phyloP scores from a whole-genome alignment of 106 monocot species.

The Platanthera guangdongensis region DNA sequence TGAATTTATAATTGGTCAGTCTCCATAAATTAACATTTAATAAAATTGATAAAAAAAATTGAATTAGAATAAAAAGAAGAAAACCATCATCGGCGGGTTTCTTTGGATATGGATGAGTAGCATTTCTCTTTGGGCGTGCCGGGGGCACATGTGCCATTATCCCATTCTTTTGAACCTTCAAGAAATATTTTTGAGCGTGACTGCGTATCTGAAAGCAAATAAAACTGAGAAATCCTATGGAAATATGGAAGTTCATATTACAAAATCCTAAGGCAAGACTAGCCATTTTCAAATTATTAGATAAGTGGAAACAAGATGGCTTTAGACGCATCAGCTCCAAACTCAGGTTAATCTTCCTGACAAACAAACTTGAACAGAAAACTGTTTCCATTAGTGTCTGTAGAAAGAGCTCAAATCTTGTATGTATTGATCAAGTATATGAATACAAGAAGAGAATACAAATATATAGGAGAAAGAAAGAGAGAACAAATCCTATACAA shows the following conservation, averaged over 20 bases:
- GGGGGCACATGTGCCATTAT: constrained; percentile 42
- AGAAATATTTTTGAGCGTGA: constrained; percentile 67
- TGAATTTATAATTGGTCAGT: not conserved
- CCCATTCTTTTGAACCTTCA: constrained; percentile 54
- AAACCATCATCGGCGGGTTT: constrained; percentile 30
- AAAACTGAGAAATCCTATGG: constrained; percentile 5
- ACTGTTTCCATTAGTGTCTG: too few species aligned
- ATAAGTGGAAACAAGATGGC: not conserved
- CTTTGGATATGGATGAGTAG: constrained; percentile 36
- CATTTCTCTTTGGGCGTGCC: constrained; percentile 42
- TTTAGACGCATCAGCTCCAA: not conserved
- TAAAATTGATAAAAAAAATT: not conserved
- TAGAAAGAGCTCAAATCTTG: too few species aligned
- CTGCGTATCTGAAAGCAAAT: constrained; percentile 42
- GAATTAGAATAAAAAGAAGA: constrained; percentile 2
- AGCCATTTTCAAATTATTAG: not conserved
- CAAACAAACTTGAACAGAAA: not conserved
- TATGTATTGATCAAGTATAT: too few species aligned
- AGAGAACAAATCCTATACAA: too few species aligned
- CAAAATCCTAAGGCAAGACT: not conserved
- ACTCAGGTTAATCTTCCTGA: not conserved
- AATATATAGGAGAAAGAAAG: too few species aligned
- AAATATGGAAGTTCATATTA: not conserved
- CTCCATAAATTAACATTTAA: constrained; percentile 2
- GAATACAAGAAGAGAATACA: too few species aligned